Percentiles rank a stretch among this genome's conserved stretches.
Evolutionary conservation across 345 rosid genomes (phyloP).

Genomic region (Arabis hirsuta): DNA sequence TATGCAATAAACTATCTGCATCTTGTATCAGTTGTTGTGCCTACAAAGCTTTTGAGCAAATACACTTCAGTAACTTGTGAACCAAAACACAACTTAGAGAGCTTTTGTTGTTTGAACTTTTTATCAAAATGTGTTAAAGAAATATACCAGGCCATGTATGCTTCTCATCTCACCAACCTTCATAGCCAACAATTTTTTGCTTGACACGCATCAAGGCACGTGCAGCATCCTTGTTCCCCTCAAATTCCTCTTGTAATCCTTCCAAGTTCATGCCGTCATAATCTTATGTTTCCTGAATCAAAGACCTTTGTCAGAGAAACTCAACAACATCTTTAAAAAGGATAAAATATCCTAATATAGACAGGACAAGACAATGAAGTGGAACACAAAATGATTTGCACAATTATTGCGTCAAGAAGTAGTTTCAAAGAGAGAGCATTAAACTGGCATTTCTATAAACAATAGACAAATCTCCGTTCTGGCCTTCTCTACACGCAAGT

Average conservation of each 20-base stretch:
- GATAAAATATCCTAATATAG: background rate
- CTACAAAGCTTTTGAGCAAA: conserved; percentile 44
- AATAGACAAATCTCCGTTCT: background rate
- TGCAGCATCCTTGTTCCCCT: conserved; percentile 94
- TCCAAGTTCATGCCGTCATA: conserved; percentile 71
- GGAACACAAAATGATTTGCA: conserved; percentile 7
- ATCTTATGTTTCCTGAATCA: conserved; percentile 68
- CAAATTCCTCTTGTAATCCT: conserved; percentile 66
- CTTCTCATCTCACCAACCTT: conserved; percentile 95
- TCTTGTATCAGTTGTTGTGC: conserved; percentile 96
- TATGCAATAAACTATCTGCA: conserved; percentile 82
- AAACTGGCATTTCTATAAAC: conserved; percentile 9
- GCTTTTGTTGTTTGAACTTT: too few relatives aligned
- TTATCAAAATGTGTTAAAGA: background rate
- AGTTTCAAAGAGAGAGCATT: background rate
- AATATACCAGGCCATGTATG: conserved; percentile 82
- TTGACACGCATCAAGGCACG: conserved; percentile 93
- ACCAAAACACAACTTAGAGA: background rate
- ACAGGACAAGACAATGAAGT: conserved; percentile 12
- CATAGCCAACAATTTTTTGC: conserved; percentile 96
- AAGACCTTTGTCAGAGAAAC: conserved; percentile 25
- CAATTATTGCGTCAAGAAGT: background rate
- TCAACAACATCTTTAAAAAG: background rate
- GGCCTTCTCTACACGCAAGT: background rate
- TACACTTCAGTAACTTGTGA: conserved; percentile 19